These are phyloP conservation scores for Pyrenula aspistea DNA, from an alignment of 495 filamentous ascomycete species.

Conservation along the genomic window DNA sequence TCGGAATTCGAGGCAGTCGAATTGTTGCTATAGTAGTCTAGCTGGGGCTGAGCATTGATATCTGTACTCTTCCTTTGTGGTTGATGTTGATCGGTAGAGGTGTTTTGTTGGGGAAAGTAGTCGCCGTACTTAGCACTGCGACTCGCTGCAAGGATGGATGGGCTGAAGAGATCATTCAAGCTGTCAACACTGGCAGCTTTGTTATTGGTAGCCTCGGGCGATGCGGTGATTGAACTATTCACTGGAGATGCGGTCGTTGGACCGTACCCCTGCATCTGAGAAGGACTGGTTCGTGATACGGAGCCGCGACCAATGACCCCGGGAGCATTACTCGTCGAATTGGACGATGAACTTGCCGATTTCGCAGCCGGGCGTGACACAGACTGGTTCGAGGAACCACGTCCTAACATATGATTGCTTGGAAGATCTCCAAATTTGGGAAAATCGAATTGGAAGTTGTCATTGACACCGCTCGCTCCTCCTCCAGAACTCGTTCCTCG, in stretches of 20 bases:
- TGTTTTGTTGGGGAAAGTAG: neutral
- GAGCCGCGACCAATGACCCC: neutral
- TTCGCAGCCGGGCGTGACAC: neutral
- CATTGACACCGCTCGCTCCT: conserved; percentile 34
- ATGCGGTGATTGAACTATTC: neutral
- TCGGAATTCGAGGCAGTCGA: conserved; percentile 33
- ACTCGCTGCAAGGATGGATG: conserved; percentile 22
- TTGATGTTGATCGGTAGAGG: neutral
- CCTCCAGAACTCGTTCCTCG: conserved; percentile 19
- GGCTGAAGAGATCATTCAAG: conserved; percentile 33
- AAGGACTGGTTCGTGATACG: conserved; percentile 5
- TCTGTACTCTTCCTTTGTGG: neutral
- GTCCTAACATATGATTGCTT: conserved; percentile 33
- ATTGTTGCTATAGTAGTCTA: conserved; percentile 10
- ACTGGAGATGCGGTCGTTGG: neutral
- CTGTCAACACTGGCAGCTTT: conserved; percentile 19
- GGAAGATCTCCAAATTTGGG: conserved; percentile 80
- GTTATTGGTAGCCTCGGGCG: conserved; percentile 6
- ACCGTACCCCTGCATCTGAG: neutral
- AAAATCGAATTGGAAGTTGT: conserved; percentile 87
- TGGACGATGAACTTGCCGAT: neutral
- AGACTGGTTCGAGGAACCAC: neutral
- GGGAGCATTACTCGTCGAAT: conserved; percentile 9
- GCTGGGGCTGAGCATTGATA: neutral
- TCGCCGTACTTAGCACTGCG: neutral